Evolutionary conservation across 352 stramenopile genomes (phyloP).

Genomic region (Thalassiosira sp.): DNA sequence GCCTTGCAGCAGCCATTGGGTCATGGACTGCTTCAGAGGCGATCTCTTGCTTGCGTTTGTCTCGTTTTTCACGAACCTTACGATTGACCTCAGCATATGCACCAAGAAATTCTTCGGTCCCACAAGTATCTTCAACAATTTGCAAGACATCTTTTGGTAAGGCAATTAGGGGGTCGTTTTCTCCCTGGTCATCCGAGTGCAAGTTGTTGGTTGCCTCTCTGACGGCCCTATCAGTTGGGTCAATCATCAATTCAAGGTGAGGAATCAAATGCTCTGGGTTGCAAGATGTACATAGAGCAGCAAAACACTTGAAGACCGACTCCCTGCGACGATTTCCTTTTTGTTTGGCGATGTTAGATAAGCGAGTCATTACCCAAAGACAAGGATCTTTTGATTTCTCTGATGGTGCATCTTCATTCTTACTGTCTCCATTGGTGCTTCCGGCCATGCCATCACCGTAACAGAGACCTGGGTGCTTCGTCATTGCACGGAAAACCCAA

Average conservation of each 20-base stretch:
- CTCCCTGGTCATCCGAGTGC: slow-evolving; percentile 23
- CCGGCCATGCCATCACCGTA: slow-evolving; percentile 35
- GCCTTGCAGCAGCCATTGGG: slow-evolving; percentile 65
- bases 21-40: slow-evolving; percentile 75
- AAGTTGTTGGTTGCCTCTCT: slow-evolving; percentile 69
- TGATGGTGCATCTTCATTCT: slow-evolving; percentile 22
- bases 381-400: slow-evolving; percentile 63
- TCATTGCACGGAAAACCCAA: slow-evolving; percentile 71
- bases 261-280: slow-evolving; percentile 57
- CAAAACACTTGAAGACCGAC: slow-evolving; percentile 84
- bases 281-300: slow-evolving; percentile 63
- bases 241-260: slow-evolving; percentile 81
- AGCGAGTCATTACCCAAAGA: slow-evolving; percentile 70
- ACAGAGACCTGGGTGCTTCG: slow-evolving; percentile 65
- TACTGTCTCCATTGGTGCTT: slow-evolving; percentile 16
- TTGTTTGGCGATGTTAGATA: slow-evolving; percentile 81
- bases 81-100: slow-evolving; percentile 74
- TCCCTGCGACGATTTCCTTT: slow-evolving; percentile 71
- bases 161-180: slow-evolving; percentile 26
- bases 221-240: slow-evolving; percentile 76
- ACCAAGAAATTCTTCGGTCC: slow-evolving; percentile 69
- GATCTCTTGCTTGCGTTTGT: slow-evolving; percentile 73
- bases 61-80: slow-evolving; percentile 71
- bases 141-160: slow-evolving; percentile 79
- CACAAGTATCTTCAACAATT: slow-evolving; percentile 80